Conservation (phyloP, 352 stramenopile species). For the Phytopythium mirpurense region DNA sequence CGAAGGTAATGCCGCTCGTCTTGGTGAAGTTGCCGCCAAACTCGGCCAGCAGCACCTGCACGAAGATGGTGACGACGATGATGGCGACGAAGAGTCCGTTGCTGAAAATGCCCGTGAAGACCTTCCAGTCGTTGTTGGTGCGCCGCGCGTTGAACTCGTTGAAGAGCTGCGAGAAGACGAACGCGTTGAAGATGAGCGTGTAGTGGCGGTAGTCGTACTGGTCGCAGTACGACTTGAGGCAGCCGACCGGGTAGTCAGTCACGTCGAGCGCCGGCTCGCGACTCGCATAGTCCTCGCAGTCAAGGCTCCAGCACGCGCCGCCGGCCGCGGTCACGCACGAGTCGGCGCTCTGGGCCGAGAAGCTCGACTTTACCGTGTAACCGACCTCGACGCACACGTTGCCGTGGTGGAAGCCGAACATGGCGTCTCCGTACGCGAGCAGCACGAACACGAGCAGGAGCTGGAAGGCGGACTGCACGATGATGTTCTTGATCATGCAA, state of each 20-base stretch:
- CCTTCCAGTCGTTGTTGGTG: slow-evolving; percentile 94
- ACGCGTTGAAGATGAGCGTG: slow-evolving; percentile 98
- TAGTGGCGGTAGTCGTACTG: slow-evolving; percentile 90
- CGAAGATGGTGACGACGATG: slow-evolving; percentile 86
- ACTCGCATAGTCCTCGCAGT: slow-evolving; percentile 58
- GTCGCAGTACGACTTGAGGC: slow-evolving; percentile 38
- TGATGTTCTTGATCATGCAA: slow-evolving; percentile 76
- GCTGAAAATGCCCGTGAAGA: slow-evolving; percentile 89
- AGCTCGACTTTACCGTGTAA: slow-evolving; percentile 47
- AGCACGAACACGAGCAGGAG: slow-evolving; percentile 86
- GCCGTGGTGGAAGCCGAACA: slow-evolving; percentile 58
- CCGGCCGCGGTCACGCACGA: slow-evolving; percentile 46
- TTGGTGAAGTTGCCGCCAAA: slow-evolving; percentile 90
- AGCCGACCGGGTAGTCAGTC: slow-evolving; percentile 40
- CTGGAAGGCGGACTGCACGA: slow-evolving; percentile 63
- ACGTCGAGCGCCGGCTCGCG: slow-evolving; percentile 22
- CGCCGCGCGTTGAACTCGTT: slow-evolving; percentile 81
- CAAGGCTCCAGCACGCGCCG: slow-evolving; percentile 36
- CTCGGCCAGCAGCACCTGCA: slow-evolving; percentile 95
- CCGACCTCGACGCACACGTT: slow-evolving; percentile 40
- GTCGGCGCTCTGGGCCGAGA: slow-evolving; percentile 26
- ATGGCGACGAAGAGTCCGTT: slow-evolving; percentile 95
- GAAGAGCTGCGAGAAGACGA: slow-evolving; percentile 96
- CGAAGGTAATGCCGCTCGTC: slow-evolving; percentile 58
- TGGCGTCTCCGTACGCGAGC: slow-evolving; percentile 40